Conservation (phyloP, 2,329 filamentous ascomycete genomes). For the Aspergillus quadricinctus region DNA sequence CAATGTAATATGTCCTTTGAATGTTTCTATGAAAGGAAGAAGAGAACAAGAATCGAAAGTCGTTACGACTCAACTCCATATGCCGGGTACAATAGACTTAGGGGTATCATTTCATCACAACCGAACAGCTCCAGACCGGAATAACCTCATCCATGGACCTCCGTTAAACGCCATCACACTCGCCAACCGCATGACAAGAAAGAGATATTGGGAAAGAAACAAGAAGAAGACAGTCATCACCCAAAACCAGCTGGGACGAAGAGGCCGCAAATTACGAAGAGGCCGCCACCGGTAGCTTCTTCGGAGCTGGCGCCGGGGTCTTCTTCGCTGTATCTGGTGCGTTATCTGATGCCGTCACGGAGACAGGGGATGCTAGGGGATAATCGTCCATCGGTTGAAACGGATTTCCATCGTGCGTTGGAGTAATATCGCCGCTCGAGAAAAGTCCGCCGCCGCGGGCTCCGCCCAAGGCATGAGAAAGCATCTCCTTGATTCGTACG, state of each 20-base stretch:
- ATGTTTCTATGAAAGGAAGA: neutral
- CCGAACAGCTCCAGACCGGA: constrained; percentile 6
- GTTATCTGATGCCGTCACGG: constrained; percentile 19
- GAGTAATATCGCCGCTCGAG: constrained; percentile 31
- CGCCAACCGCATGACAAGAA: constrained; percentile 2
- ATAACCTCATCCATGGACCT: neutral
- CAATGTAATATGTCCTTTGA: neutral
- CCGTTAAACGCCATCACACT: neutral
- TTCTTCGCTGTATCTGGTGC: constrained; percentile 21
- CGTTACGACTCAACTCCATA: neutral
- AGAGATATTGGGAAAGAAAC: constrained; percentile 4
- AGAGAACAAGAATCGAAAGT: neutral
- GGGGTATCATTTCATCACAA: constrained; percentile 32
- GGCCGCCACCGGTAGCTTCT: constrained; percentile 19
- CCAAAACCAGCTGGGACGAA: constrained; percentile 1
- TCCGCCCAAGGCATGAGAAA: constrained; percentile 55
- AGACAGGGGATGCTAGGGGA: constrained; percentile 20
- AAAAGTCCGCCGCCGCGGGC: constrained; percentile 45
- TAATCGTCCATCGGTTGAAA: constrained; percentile 30
- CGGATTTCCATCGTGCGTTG: constrained; percentile 27
- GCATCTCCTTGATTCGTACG: constrained; percentile 61
- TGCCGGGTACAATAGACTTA: neutral
- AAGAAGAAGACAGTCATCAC: constrained; percentile 4
- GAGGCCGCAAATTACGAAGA: constrained; percentile 8
- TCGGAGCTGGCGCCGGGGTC: constrained; percentile 16